Conservation (phyloP, 1,284 basidiomycete species). For the Fomes fomentarius region DNA sequence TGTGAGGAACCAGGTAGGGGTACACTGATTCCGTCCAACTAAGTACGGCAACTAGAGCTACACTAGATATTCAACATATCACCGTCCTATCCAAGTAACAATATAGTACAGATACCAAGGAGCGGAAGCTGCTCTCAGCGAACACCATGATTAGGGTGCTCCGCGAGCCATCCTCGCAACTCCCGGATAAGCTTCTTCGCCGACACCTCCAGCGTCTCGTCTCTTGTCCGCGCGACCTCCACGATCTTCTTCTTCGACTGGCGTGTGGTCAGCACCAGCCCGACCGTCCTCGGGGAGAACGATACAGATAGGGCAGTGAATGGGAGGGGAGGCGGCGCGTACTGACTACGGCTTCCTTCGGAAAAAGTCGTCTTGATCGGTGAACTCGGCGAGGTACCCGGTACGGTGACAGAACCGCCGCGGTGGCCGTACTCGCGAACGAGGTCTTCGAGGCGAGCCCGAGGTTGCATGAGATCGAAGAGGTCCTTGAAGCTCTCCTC, state of each 20-base stretch:
- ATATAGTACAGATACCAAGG: no score
- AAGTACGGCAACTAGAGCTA: no score
- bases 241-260: constrained; percentile 58
- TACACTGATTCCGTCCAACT: no score
- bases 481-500: constrained; percentile 76
- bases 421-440: constrained; percentile 60
- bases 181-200: constrained; percentile 55
- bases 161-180: constrained; percentile 33
- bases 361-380: constrained; percentile 6
- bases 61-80: no score
- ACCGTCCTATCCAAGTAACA: no score
- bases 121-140: constrained; percentile 4
- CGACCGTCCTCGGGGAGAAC: constrained; percentile 61
- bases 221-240: constrained; percentile 52
- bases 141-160: constrained; percentile 10
- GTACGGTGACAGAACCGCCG: constrained; percentile 48
- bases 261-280: constrained; percentile 48
- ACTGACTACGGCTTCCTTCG: not conserved
- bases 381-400: constrained; percentile 18
- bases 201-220: constrained; percentile 61
- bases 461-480: constrained; percentile 75
- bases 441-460: constrained; percentile 72
- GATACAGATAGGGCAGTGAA: constrained; percentile 58
- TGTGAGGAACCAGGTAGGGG: no score
- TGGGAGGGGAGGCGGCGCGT: constrained; percentile 36